Percentiles rank a stretch among this genome's conserved stretches.
Evolutionary conservation across 108 stramenopile genomes (phyloP).

Genomic region (Chaetoceros muelleri): DNA sequence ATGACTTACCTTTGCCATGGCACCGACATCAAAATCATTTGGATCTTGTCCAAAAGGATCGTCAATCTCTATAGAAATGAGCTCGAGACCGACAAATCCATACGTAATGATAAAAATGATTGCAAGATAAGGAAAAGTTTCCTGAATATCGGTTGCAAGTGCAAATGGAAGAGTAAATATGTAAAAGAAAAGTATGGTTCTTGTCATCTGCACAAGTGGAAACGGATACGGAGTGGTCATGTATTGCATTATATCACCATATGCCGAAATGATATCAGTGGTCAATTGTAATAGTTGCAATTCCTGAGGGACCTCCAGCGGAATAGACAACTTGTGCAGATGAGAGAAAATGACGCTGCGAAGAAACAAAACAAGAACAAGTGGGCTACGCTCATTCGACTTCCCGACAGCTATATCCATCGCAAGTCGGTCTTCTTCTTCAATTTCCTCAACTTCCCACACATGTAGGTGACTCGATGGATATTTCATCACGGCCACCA

Average conservation of each 20-base stretch:
- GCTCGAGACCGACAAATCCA: slow-evolving; percentile 34
- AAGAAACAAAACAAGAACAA: slow-evolving; percentile 4
- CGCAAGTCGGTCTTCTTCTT: slow-evolving; percentile 2
- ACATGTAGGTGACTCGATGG: background rate
- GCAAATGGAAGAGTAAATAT: slow-evolving; percentile 28
- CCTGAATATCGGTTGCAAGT: slow-evolving; percentile 10
- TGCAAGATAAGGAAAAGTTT: slow-evolving; percentile 3
- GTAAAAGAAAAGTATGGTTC: slow-evolving; percentile 23
- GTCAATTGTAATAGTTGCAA: background rate
- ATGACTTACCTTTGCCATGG: too few species aligned
- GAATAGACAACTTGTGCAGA: background rate
- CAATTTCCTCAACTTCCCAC: background rate
- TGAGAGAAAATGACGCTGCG: slow-evolving; percentile 1
- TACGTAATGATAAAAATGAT: slow-evolving; percentile 24
- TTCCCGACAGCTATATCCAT: background rate
- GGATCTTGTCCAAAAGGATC: slow-evolving; percentile 45
- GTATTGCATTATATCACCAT: slow-evolving; percentile 3
- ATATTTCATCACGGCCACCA: slow-evolving; percentile 1
- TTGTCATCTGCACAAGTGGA: slow-evolving; percentile 27
- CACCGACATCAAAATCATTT: background rate
- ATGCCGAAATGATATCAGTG: background rate
- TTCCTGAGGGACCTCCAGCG: slow-evolving; percentile 2
- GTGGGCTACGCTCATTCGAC: background rate
- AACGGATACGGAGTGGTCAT: slow-evolving; percentile 36
- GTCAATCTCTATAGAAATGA: slow-evolving; percentile 36